phyloP scores from a whole-genome alignment of 1,284 basidiomycete species.

The Cyathus olla region DNA sequence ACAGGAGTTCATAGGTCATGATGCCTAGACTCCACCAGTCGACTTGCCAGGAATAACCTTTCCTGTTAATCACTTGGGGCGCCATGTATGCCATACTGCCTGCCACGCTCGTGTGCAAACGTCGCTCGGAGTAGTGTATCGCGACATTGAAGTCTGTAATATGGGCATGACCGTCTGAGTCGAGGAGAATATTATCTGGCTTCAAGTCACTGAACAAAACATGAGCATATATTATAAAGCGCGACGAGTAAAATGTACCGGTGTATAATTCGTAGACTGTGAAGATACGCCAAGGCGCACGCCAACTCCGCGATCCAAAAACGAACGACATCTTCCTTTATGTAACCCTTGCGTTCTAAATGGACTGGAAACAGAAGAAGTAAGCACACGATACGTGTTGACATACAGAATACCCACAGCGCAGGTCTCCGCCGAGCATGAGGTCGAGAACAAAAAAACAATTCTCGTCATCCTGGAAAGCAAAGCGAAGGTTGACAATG shows the following conservation, averaged over 20 bases:
- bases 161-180: slow-evolving; percentile 93
- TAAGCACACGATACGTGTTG: slow-evolving; percentile 8
- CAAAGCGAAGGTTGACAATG: slow-evolving; percentile 94
- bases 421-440: slow-evolving; percentile 95
- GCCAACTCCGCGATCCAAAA: slow-evolving; percentile 95
- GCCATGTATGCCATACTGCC: slow-evolving; percentile 99
- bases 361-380: slow-evolving; percentile 72
- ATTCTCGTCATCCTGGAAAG: slow-evolving; percentile 98
- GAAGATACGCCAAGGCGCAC: slow-evolving; percentile 89
- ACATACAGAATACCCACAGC: slow-evolving; percentile 71
- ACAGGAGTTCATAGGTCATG: slow-evolving; percentile 90
- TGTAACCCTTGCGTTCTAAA: slow-evolving; percentile 81
- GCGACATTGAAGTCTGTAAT: slow-evolving; percentile 99
- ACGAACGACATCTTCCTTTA: slow-evolving; percentile 86
- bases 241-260: slow-evolving; percentile 60
- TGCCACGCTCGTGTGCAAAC: slow-evolving; percentile 91
- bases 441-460: slow-evolving; percentile 98
- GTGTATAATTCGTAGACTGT: slow-evolving; percentile 93
- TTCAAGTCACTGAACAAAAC: slow-evolving; percentile 84
- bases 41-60: slow-evolving; percentile 88
- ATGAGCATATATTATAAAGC: slow-evolving; percentile 40
- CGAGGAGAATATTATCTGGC: slow-evolving; percentile 96
- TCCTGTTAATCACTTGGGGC: slow-evolving; percentile 85
- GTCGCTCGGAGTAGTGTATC: slow-evolving; percentile 92
- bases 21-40: slow-evolving; percentile 98